These are phyloP conservation scores for Hebeloma cylindrosporum DNA, from an alignment of 768 basidiomycete genomes.

Conservation along the genomic window DNA sequence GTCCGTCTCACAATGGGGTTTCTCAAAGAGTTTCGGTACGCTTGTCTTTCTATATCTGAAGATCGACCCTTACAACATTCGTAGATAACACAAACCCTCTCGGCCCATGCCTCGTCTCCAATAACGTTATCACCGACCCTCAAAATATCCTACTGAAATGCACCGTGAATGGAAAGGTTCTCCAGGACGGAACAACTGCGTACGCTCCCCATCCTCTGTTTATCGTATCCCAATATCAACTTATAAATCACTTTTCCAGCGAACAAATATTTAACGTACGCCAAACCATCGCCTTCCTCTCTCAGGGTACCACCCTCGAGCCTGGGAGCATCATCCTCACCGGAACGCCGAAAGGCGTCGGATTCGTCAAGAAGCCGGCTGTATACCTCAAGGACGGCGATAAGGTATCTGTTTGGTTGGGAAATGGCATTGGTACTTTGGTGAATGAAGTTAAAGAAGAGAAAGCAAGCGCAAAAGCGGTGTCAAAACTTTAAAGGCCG, in stretches of 20 bases:
- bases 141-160: slow-evolving; percentile 63
- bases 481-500: no score
- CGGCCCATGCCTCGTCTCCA: slow-evolving; percentile 79
- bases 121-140: slow-evolving; percentile 61
- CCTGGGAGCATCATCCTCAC: slow-evolving; percentile 84
- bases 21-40: slow-evolving; percentile 84
- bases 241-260: slow-evolving; percentile 33
- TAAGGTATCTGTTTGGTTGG: slow-evolving; percentile 64
- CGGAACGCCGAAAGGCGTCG: slow-evolving; percentile 80
- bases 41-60: background rate
- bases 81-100: slow-evolving; percentile 70
- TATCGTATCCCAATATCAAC: background rate
- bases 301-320: slow-evolving; percentile 80
- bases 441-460: slow-evolving; percentile 81
- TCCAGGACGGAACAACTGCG: slow-evolving; percentile 83
- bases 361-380: slow-evolving; percentile 72
- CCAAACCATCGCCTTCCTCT: slow-evolving; percentile 77
- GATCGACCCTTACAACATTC: background rate
- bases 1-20: slow-evolving; percentile 82
- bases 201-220: slow-evolving; percentile 35
- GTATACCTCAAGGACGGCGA: slow-evolving; percentile 75
- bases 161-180: slow-evolving; percentile 59
- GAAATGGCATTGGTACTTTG: slow-evolving; percentile 74
- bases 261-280: slow-evolving; percentile 81
- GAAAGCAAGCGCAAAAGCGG: no score